Evolutionary conservation across 1,139 yeast genomes (phyloP), one percentile per base, ranked within the genome.

Genomic region (Magnusiomyces paraingens): DNA sequence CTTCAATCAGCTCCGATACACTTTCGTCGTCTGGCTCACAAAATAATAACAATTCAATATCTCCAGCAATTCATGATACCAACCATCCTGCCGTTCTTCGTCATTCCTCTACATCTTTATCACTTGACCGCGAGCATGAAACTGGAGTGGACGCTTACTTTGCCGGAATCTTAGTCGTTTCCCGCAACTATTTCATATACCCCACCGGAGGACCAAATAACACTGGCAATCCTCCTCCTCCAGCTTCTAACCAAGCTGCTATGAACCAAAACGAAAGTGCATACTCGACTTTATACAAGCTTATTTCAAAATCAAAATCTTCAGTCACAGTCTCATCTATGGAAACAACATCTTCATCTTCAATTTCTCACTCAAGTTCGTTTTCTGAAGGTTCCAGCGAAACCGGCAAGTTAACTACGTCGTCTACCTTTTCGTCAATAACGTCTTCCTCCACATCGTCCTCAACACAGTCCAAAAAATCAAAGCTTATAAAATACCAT

Each of bases 161-260:
- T 64, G 71, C 81, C 12, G 96, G 96, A 1, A 89, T 96, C 95
- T 70, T 91, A 3, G 81, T 86, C 2, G 89, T 90, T 10, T 87
- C 96, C 0, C 82, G 82, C 57, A 93, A 86, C 61, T 88, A 85
- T 61, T 79, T 79, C 57, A 73, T 71, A 54, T 74, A 79, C 63
- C 73, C 71, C 3, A 61, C 65, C 1, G 69, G 70, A 0, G 67
- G 67, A 14, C 58, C 68, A 11, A 62, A 63, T 46, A 61, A 63
- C 50, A 59, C 65, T 3, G 52, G 63, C 39, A 63, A 58, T n/a
- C 70, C 70, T 3, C 65, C 67, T 2, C 59, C 58, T 8, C 62
- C 63, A 11, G 60, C 64, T 0, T 62, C 65, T 21, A 65, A 61
- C 48, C 68, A 67, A 40, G 65, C 63, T n/a, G 56, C 63, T 12